Conservation (phyloP, 495 filamentous ascomycete species). For the Daldinia concentrica region DNA sequence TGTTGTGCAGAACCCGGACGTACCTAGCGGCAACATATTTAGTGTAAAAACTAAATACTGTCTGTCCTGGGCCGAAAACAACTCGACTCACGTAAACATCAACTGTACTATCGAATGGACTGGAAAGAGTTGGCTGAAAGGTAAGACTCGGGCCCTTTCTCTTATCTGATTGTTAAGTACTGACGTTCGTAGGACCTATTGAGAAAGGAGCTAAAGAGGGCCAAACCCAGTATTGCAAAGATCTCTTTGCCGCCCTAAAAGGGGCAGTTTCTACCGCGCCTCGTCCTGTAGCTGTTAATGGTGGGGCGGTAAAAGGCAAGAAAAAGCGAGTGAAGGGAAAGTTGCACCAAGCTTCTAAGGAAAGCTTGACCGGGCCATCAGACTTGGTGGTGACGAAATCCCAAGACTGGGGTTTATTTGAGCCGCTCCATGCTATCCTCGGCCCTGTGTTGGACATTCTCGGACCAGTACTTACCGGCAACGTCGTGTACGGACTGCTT, state of each 20-base stretch:
- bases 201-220: constrained; percentile 95
- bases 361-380: constrained; percentile 55
- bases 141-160: constrained; percentile 57
- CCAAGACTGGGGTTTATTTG: constrained; percentile 79
- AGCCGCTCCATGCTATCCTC: constrained; percentile 75
- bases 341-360: constrained; percentile 50
- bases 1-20: constrained; percentile 90
- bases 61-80: constrained; percentile 87
- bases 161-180: constrained; percentile 22
- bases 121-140: constrained; percentile 98
- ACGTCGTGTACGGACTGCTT: constrained; percentile 70
- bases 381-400: constrained; percentile 56
- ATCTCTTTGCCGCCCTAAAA: constrained; percentile 77
- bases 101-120: constrained; percentile 94
- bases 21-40: constrained; percentile 94
- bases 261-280: constrained; percentile 73
- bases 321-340: constrained; percentile 69
- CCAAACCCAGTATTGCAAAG: constrained; percentile 80
- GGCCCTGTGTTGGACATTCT: constrained; percentile 77
- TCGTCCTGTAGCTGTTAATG: constrained; percentile 56
- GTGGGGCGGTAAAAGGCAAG: constrained; percentile 56
- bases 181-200: constrained; percentile 73
- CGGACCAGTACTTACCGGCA: constrained; percentile 73
- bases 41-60: constrained; percentile 92
- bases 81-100: constrained; percentile 81